Base-by-base conservation (phyloP, 345 rosid species). In the Ricinus communis region DNA sequence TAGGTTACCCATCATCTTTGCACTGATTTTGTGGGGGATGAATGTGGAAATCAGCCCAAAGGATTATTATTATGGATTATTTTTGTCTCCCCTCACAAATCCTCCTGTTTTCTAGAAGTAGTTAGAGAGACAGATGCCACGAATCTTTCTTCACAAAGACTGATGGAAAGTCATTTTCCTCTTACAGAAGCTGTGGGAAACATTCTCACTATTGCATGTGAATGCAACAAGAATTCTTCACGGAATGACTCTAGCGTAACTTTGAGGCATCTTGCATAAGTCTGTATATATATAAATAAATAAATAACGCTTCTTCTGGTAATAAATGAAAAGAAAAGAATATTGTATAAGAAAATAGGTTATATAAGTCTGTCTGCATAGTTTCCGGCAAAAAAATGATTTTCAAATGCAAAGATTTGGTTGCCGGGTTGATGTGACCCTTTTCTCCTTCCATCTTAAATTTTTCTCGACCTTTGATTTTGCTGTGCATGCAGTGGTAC, bases 341-440 rank as follows among this genome's bases (percentile, higher is more conserved):
- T 33, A 33, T 33, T 33, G 38, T 22, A 0, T 30, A 21, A n/a
- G n/a, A n/a, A n/a, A n/a, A n/a, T n/a, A n/a, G n/a, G n/a, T n/a
- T n/a, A n/a, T n/a, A n/a, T n/a, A n/a, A n/a, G n/a, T 43, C 16
- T 54, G 50, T n/a, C 19, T 9, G 13, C 19, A 19, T 71, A 50
- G 56, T 53, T 51, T 43, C 60, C 19, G 41, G 73, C 49, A 11
- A 62, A 36, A 53, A 70, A 68, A 57, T 2, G 22, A 43, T 70
- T 61, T 61, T 84, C 77, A 77, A 82, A 66, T 21, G 19, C 49
- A 21, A 53, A 74, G 87, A 79, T 79, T 81, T 82, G 61, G 83
- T 80, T 67, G 82, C 80, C 77, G 82, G 82, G 41, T 6, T 65
- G 87, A 84, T 67, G 77, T 73, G 77, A 71, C 79, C 15, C 53